These are phyloP conservation scores for Colletotrichum sp. DNA, from an alignment of 2,329 filamentous ascomycete genomes.

Conservation along the genomic window DNA sequence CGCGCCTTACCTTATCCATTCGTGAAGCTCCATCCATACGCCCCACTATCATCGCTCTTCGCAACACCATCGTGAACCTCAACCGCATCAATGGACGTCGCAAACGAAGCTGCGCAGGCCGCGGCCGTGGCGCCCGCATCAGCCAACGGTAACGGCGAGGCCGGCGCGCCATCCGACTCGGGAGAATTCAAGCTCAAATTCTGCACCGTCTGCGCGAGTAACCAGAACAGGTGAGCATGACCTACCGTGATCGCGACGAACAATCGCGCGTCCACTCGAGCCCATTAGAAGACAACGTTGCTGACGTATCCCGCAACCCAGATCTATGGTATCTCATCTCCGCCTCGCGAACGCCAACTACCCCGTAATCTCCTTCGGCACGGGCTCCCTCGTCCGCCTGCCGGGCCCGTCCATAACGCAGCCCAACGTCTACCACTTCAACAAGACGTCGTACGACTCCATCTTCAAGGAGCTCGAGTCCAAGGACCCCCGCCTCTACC, in stretches of 20 bases:
- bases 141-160: conserved; percentile 44
- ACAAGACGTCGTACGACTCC: conserved; percentile 91
- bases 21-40: background rate
- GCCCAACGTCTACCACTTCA: conserved; percentile 98
- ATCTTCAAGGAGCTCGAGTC: conserved; percentile 91
- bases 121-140: conserved; percentile 29
- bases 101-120: conserved; percentile 38
- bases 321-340: conserved; percentile 99
- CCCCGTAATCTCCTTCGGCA: conserved; percentile 98
- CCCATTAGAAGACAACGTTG: background rate
- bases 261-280: background rate
- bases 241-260: background rate
- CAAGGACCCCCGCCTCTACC: conserved; percentile 88
- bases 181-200: conserved; percentile 89
- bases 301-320: conserved; percentile 32
- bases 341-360: conserved; percentile 85
- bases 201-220: conserved; percentile 98
- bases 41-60: conserved; percentile 5
- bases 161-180: conserved; percentile 44
- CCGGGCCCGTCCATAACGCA: conserved; percentile 90
- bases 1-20: background rate
- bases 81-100: conserved; percentile 40
- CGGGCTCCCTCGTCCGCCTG: conserved; percentile 90
- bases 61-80: background rate
- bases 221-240: conserved; percentile 80